These are phyloP conservation scores for Fomitopsis serialis DNA, from an alignment of 768 basidiomycete species.

Conservation along the genomic window DNA sequence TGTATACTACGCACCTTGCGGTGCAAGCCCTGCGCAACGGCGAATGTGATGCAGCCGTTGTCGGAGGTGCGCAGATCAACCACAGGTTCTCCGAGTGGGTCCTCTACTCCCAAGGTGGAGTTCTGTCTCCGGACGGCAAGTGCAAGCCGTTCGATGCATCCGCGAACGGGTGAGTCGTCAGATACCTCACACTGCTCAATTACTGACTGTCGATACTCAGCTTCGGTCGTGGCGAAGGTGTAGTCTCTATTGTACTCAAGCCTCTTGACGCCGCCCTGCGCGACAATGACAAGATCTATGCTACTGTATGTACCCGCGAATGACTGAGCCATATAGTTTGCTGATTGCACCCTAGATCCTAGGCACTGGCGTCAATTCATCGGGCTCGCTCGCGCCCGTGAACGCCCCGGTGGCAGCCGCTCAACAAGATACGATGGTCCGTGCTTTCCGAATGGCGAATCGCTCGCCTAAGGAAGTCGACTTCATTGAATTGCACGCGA, in stretches of 20 bases:
- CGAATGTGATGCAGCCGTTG: slow-evolving; percentile 43
- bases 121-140: slow-evolving; percentile 36
- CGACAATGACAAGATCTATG: slow-evolving; percentile 37
- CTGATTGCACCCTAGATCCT: slow-evolving; percentile 27
- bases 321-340: background rate
- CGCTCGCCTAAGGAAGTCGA: slow-evolving; percentile 36
- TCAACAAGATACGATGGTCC: slow-evolving; percentile 32
- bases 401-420: slow-evolving; percentile 33
- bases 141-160: slow-evolving; percentile 40
- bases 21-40: slow-evolving; percentile 37
- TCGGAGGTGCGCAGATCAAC: slow-evolving; percentile 41
- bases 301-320: slow-evolving; percentile 23
- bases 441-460: slow-evolving; percentile 28
- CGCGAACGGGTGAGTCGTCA: slow-evolving; percentile 34
- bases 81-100: slow-evolving; percentile 32
- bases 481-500: slow-evolving; percentile 46
- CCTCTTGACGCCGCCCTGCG: slow-evolving; percentile 31
- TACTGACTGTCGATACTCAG: slow-evolving; percentile 15
- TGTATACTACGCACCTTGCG: slow-evolving; percentile 44
- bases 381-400: slow-evolving; percentile 32
- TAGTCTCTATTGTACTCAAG: slow-evolving; percentile 34
- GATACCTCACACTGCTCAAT: background rate
- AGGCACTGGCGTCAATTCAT: slow-evolving; percentile 33
- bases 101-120: slow-evolving; percentile 30
- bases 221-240: slow-evolving; percentile 36